Evolutionary conservation across 2,329 filamentous ascomycete genomes (phyloP).

Genomic region (Cladosporium halotolerans): DNA sequence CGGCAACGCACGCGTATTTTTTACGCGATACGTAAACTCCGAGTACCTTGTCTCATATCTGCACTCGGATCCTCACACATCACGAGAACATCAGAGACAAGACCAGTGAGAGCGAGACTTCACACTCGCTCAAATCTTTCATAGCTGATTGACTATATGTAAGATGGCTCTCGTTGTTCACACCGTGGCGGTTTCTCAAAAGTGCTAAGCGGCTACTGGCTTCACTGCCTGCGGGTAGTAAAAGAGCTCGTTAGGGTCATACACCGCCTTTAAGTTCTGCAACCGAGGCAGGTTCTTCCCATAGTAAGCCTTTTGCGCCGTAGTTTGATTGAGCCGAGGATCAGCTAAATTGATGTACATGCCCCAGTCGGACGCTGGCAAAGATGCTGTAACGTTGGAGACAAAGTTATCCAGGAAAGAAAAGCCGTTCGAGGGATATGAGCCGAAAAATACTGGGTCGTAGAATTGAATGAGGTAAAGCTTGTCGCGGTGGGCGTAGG

Average conservation of each 20-base stretch:
- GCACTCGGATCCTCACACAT: too few relatives aligned
- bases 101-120: too few relatives aligned
- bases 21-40: too few relatives aligned
- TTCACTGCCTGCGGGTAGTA: conserved; percentile 3
- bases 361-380: conserved; percentile 11
- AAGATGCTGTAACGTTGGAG: conserved; percentile 5
- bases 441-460: conserved; percentile 9
- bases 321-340: conserved; percentile 9
- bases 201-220: not conserved
- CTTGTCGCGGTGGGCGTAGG: conserved; percentile 16
- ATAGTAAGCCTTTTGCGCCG: conserved; percentile 1
- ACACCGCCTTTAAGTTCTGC: conserved; percentile 6
- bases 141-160: too few relatives aligned
- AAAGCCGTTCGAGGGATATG: conserved; percentile 11
- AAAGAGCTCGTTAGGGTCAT: conserved; percentile 1
- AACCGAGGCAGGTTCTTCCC: conserved; percentile 2
- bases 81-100: too few relatives aligned
- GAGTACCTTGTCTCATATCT: too few relatives aligned
- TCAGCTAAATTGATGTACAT: conserved; percentile 17
- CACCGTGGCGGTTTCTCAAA: too few relatives aligned
- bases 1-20: too few relatives aligned
- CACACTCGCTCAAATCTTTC: too few relatives aligned
- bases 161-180: too few relatives aligned
- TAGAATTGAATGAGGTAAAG: conserved; percentile 15
- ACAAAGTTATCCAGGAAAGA: conserved; percentile 14